phyloP scores from a whole-genome alignment of 208 protist species.

The Acanthamoeba royreba region DNA sequence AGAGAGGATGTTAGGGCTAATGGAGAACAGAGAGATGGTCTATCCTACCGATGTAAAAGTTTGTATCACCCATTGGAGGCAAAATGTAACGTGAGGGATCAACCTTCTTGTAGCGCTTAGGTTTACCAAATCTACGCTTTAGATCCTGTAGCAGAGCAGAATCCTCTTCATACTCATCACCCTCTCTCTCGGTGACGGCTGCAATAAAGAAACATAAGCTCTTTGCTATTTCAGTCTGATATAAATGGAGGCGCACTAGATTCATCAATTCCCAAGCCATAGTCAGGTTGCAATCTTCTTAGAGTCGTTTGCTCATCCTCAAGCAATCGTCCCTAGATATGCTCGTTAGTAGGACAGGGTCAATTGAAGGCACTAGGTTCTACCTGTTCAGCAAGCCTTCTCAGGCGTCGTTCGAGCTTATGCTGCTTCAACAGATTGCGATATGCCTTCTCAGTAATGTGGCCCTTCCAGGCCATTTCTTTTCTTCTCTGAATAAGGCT shows the following conservation, averaged over 20 bases:
- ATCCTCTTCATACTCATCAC: neutral
- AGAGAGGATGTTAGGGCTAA: neutral
- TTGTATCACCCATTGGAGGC: neutral
- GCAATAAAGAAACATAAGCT: neutral
- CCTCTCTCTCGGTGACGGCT: neutral
- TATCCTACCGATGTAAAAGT: neutral
- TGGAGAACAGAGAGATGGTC: neutral
- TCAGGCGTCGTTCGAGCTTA: neutral
- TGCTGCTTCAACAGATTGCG: neutral
- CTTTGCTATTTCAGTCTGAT: too few species aligned
- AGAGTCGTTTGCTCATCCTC: neutral
- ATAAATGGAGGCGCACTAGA: neutral
- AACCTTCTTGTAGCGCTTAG: neutral
- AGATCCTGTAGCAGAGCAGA: neutral
- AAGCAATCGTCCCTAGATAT: neutral
- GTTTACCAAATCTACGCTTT: neutral
- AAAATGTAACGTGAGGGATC: neutral
- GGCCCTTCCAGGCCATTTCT: neutral
- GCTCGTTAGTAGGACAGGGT: too few species aligned
- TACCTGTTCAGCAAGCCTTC: neutral
- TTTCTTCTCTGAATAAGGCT: neutral
- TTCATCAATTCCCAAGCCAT: neutral
- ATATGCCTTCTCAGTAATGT: neutral
- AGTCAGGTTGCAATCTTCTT: neutral
- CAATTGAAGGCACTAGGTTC: too few species aligned